phyloP scores from a whole-genome alignment of 2,329 filamentous ascomycete species.

The Saccharata proteae region DNA sequence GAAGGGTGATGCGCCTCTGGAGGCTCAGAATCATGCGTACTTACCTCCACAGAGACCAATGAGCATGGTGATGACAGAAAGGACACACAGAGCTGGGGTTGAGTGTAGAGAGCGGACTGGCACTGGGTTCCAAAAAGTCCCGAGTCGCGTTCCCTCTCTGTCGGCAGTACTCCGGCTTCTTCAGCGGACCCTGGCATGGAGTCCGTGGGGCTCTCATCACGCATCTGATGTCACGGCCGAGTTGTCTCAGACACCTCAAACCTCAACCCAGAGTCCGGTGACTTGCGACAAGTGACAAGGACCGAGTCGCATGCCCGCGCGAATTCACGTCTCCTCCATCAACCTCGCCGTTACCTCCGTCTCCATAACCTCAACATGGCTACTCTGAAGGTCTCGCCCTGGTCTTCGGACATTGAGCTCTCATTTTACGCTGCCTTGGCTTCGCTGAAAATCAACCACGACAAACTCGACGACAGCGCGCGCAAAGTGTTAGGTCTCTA shows the following conservation, averaged over 20 bases:
- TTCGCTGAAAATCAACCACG: conserved; percentile 86
- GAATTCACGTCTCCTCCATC: conserved; percentile 6
- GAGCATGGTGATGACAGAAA: conserved; percentile 42
- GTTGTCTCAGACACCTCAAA: no score
- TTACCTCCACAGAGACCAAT: conserved; percentile 66
- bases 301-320: not conserved
- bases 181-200: no score
- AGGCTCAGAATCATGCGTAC: no score
- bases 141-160: not conserved
- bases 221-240: no score
- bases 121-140: no score
- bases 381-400: conserved; percentile 66
- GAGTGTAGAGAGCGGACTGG: no score
- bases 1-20: conserved; percentile 1
- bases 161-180: no score
- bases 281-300: no score
- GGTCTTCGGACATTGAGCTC: conserved; percentile 86
- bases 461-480: conserved; percentile 90
- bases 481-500: conserved; percentile 80
- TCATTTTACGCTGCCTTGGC: conserved; percentile 93
- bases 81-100: not conserved
- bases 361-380: conserved; percentile 19
- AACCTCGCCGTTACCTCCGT: conserved; percentile 5
- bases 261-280: no score
- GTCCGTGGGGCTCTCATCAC: no score